Base-by-base conservation (phyloP, 2,329 filamentous ascomycete genomes). In the Juglanconis sp. region DNA sequence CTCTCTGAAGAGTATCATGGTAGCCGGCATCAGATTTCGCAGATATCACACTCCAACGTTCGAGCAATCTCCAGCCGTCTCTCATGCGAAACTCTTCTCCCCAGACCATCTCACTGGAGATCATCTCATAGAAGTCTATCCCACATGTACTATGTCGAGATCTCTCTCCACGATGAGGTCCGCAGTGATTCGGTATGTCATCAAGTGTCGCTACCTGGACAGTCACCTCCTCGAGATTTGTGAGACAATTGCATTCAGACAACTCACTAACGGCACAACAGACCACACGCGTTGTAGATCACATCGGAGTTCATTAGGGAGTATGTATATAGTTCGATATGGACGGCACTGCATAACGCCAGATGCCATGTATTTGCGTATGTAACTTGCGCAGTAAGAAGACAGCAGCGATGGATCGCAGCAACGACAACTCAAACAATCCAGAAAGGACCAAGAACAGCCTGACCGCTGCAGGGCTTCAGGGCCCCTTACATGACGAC, bases 401-500 rank as follows among this genome's bases (percentile, higher is more conserved):
- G 9, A 56, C 9, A 17, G 31, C 31, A 34, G 32, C 32, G 13
- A 15, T 6, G 46, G 11, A 42, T 5, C 44, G 32, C 10, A 38
- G n/a, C 17, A 30, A 54, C 47, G 46, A 48, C 24, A 17, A 55
- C n/a, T 31, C 44, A 24, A 13, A 57, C 15, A 53, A 17, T 42
- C 53, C 49, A 62, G 36, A 31, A 46, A 54, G 10, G 10, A 44
- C 36, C 15, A 47, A 35, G 13, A 34, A 32, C 35, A 42, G 24
- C 24, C 46, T 13, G 24, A 24, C 24, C 46, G 51, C 35, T 44
- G 24, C 24, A 24, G 31, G 32, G 30, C 35, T 47, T 15, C 15
- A 32, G n/a, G 44, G 50, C 17, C 1, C 13, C 34, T 63, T 50
- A 63, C 62, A 63, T 63, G 48, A 63, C 42, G 17, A 63, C 11